These are phyloP conservation scores for Ophiostoma fasciatum DNA, from an alignment of 2,329 filamentous ascomycete species.

Conservation along the genomic window DNA sequence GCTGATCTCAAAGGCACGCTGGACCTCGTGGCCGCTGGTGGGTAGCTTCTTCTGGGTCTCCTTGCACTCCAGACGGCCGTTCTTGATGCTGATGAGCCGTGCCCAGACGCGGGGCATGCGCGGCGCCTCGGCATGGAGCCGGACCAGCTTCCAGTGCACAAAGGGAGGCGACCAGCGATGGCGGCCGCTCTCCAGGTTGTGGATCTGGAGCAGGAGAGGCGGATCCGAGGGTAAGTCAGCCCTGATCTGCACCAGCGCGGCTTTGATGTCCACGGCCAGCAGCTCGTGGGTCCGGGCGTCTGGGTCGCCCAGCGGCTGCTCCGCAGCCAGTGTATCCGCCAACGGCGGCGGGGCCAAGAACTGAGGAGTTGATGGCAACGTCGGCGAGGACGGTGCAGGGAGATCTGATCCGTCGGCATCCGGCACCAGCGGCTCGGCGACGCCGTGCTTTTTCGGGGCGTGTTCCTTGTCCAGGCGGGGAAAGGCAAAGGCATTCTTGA, in stretches of 20 bases:
- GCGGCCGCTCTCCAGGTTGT: slow-evolving; percentile 64
- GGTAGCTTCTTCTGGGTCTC: slow-evolving; percentile 54
- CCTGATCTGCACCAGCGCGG: slow-evolving; percentile 73
- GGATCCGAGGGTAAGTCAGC: slow-evolving; percentile 79
- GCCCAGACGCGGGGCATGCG: slow-evolving; percentile 76
- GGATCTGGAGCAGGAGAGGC: slow-evolving; percentile 80
- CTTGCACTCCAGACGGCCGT: slow-evolving; percentile 64
- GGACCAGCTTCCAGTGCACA: slow-evolving; percentile 57
- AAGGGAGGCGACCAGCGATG: slow-evolving; percentile 84
- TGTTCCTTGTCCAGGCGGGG: slow-evolving; percentile 31
- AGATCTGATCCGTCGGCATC: too few relatives aligned
- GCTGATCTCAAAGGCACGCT: slow-evolving; percentile 70
- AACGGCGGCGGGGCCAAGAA: too few relatives aligned
- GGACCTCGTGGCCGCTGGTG: slow-evolving; percentile 43
- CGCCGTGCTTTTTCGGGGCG: slow-evolving; percentile 6
- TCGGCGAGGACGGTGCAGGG: too few relatives aligned
- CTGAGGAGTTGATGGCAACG: too few relatives aligned
- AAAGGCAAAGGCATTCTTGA: slow-evolving; percentile 53
- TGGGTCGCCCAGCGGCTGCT: too few relatives aligned
- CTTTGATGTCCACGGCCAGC: slow-evolving; percentile 68
- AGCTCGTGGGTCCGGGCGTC: too few relatives aligned
- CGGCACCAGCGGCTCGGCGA: background rate
- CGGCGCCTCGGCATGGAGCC: slow-evolving; percentile 80
- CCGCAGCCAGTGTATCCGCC: too few relatives aligned
- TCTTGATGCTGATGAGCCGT: slow-evolving; percentile 69